These are phyloP conservation scores for Cercospora sp. DNA, from an alignment of 2,329 filamentous ascomycete species.

Conservation along the genomic window DNA sequence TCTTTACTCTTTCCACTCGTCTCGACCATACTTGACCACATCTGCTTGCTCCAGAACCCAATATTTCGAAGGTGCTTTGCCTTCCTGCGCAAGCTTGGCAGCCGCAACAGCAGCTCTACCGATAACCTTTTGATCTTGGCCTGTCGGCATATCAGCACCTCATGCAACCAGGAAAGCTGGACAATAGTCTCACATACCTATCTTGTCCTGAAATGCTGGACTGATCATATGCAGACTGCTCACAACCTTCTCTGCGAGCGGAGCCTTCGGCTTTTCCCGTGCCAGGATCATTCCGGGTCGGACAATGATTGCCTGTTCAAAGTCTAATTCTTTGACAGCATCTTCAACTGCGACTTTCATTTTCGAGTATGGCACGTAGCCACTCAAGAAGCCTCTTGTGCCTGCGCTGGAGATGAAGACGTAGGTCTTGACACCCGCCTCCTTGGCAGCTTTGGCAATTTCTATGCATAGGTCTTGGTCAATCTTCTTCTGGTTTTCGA, in stretches of 20 bases:
- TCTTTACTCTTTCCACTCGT: slow-evolving; percentile 24
- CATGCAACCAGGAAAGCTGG: not conserved
- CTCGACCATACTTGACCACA: slow-evolving; percentile 20
- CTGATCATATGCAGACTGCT: slow-evolving; percentile 20
- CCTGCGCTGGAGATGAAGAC: slow-evolving; percentile 41
- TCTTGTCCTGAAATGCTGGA: slow-evolving; percentile 20
- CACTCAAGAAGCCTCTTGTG: slow-evolving; percentile 34
- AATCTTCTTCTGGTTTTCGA: slow-evolving; percentile 42
- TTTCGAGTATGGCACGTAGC: slow-evolving; percentile 39
- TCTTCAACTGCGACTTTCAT: slow-evolving; percentile 44
- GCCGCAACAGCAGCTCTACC: slow-evolving; percentile 24
- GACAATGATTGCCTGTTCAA: slow-evolving; percentile 41
- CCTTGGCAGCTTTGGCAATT: slow-evolving; percentile 40
- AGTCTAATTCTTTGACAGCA: slow-evolving; percentile 39
- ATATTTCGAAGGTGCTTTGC: slow-evolving; percentile 23
- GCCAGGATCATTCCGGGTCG: slow-evolving; percentile 41
- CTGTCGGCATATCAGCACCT: slow-evolving; percentile 10
- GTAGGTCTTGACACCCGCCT: slow-evolving; percentile 40
- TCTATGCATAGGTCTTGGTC: slow-evolving; percentile 42
- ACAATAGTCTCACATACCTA: slow-evolving; percentile 12
- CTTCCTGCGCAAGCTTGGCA: slow-evolving; percentile 20
- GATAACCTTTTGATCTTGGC: slow-evolving; percentile 24
- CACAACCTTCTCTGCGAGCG: slow-evolving; percentile 28
- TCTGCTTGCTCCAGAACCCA: slow-evolving; percentile 27
- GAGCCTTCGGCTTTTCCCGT: slow-evolving; percentile 24